phyloP scores from a whole-genome alignment of 257 asterid genomes.

The Solanum lycopersicoides region DNA sequence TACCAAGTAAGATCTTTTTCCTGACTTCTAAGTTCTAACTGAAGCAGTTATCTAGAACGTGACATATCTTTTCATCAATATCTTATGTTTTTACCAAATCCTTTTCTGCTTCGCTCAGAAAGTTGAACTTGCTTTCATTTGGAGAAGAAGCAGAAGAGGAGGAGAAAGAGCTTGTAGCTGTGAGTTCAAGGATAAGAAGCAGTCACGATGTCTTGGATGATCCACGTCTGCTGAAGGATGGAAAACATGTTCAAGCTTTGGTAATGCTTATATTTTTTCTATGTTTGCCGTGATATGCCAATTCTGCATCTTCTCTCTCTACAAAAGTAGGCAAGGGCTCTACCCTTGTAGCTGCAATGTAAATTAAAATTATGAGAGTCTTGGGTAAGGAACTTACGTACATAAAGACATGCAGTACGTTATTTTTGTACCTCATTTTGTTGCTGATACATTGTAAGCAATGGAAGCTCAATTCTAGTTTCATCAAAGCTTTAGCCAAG shows the following conservation, averaged over 20 bases:
- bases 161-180: slow-evolving; percentile 72
- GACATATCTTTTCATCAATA: neutral
- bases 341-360: neutral
- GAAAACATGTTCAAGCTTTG: slow-evolving; percentile 28
- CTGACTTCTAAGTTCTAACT: neutral
- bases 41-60: neutral
- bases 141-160: slow-evolving; percentile 99
- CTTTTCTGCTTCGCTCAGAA: slow-evolving; percentile 32
- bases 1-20: slow-evolving; percentile 46
- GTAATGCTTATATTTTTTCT: slow-evolving; percentile 18
- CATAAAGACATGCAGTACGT: neutral
- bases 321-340: neutral
- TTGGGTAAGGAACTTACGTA: neutral
- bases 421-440: neutral
- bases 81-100: neutral
- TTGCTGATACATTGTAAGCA: neutral
- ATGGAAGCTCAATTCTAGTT: neutral
- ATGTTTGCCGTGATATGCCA: neutral
- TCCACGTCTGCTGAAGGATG: slow-evolving; percentile 89
- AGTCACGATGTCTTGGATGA: slow-evolving; percentile 94
- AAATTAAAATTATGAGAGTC: neutral
- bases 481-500: neutral
- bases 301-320: neutral
- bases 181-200: slow-evolving; percentile 62
- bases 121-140: slow-evolving; percentile 88